Evolutionary conservation across 352 stramenopile genomes (phyloP).

Genomic region (Globisporangium parvum): DNA sequence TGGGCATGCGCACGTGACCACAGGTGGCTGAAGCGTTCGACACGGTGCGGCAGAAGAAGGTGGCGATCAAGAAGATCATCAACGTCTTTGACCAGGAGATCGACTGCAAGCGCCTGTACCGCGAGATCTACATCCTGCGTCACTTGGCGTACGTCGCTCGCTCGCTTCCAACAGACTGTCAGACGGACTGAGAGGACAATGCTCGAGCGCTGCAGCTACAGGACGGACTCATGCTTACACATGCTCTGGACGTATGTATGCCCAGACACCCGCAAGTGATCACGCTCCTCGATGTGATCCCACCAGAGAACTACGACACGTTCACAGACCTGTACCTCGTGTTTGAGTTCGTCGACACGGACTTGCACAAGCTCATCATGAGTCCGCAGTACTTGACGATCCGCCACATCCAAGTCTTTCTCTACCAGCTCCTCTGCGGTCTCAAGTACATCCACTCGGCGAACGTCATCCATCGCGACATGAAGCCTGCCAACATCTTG

Average conservation of each 20-base stretch:
- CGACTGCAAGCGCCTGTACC: conserved; percentile 83
- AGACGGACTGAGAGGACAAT: too few species aligned
- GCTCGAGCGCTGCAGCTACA: too few species aligned
- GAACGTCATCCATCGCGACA: conserved; percentile 86
- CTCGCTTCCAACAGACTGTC: too few species aligned
- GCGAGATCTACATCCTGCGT: conserved; percentile 87
- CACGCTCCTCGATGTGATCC: conserved; percentile 77
- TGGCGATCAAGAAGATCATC: conserved; percentile 88
- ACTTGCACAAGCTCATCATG: conserved; percentile 93
- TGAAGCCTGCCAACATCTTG: conserved; percentile 88
- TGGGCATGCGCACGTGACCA: neutral
- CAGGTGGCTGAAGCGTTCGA: conserved; percentile 79
- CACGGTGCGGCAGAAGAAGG: conserved; percentile 69
- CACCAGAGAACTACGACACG: conserved; percentile 72
- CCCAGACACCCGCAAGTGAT: conserved; percentile 74
- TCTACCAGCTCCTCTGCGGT: conserved; percentile 93
- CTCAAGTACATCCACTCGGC: conserved; percentile 96
- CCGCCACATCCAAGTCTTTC: conserved; percentile 95
- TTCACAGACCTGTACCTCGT: conserved; percentile 92
- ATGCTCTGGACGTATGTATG: neutral
- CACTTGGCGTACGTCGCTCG: conserved; percentile 44
- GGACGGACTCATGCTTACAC: neutral
- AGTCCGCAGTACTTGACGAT: conserved; percentile 91
- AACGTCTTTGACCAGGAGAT: conserved; percentile 87
- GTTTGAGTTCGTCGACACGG: conserved; percentile 91